Base-by-base conservation (phyloP, 805 yeast species). In the Barnettozyma sucrosica region DNA sequence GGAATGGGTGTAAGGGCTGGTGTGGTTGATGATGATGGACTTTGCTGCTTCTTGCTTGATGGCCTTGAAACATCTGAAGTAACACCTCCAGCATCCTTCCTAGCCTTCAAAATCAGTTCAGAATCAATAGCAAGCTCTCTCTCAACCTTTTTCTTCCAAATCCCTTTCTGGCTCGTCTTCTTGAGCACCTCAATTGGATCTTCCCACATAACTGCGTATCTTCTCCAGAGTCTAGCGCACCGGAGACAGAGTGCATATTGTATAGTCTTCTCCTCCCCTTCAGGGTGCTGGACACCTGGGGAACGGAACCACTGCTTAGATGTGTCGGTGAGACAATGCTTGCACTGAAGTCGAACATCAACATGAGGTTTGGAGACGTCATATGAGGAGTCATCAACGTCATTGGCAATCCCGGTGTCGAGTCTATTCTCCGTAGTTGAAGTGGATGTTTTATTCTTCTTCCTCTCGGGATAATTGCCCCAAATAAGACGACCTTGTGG, bases 211-310 rank as follows among this genome's bases (percentile, higher is more conserved):
- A 87, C 81, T 0, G 89, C 97, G 64, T 92, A 92, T 36, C 95
- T 69, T 63, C 96, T 75, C 98, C 98, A 92, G 25, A 93, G 61
- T 49, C 85, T 74, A 0, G 97, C 96, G 69, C 99, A 92, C 46
- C 98, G 71, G 25, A 75, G 66, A 63, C 99, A 92, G 13, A 92
- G 67, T 0, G 89, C 97, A 14, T 71, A 65, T 2, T 80, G 66
- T 1, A 67, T 57, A 6, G 67, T 59, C 36, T 53, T 52, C 9
- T 59, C 55, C 1, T 55, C 46, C 8, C 18, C 46, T 7, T 66
- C 66, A 4, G 66, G 63, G 11, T 72, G 64, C 2, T 71, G 67
- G 25, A 71, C 74, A 24, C 51, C 93, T 1, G 93, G 83, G 1
- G 83, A 76, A 45, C 85, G 70, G 53, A 75, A 79, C 96, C 96